Percentiles rank a stretch among this genome's conserved stretches.
These are phyloP conservation scores for Cryptococcus depauperatus DNA, from an alignment of 1,284 basidiomycete genomes.

Conservation along the genomic window DNA sequence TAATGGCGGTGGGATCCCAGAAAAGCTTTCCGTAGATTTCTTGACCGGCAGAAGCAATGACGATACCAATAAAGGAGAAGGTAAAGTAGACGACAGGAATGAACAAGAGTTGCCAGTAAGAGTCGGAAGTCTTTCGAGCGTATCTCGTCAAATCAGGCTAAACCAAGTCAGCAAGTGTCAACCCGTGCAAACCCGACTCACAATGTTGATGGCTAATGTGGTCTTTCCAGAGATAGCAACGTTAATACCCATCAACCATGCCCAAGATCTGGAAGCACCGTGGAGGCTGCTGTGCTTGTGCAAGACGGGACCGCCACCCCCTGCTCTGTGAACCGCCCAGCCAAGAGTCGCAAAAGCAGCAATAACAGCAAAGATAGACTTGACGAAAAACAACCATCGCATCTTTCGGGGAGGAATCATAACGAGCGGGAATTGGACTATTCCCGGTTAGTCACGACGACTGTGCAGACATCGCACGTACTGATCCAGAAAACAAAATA, in stretches of 20 bases:
- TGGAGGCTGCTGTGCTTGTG: conserved; percentile 37
- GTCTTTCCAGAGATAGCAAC: conserved; percentile 54
- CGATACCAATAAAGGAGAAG: conserved; percentile 48
- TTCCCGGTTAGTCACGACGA: neutral
- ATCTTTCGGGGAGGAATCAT: conserved; percentile 66
- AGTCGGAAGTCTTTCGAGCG: conserved; percentile 41
- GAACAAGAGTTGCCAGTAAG: conserved; percentile 32
- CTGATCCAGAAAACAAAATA: conserved; percentile 65
- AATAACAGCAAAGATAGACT: conserved; percentile 56
- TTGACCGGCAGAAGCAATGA: conserved; percentile 44
- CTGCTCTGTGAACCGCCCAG: conserved; percentile 41
- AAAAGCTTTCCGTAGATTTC: conserved; percentile 33
- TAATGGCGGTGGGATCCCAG: conserved; percentile 57
- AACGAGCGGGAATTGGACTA: conserved; percentile 55
- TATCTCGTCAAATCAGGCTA: conserved; percentile 34
- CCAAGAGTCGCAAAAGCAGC: conserved; percentile 63
- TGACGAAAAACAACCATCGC: conserved; percentile 62
- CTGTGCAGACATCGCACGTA: conserved; percentile 27
- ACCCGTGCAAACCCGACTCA: conserved; percentile 46
- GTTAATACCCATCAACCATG: conserved; percentile 65
- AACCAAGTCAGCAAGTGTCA: conserved; percentile 39
- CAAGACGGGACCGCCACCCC: conserved; percentile 53
- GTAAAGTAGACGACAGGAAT: conserved; percentile 34
- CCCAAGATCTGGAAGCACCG: conserved; percentile 50
- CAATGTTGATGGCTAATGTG: conserved; percentile 37